Percentiles rank a stretch among this genome's conserved stretches.
phyloP scores from a whole-genome alignment of 177 flowering plant genomes.

The Tripterygium wilfordii region DNA sequence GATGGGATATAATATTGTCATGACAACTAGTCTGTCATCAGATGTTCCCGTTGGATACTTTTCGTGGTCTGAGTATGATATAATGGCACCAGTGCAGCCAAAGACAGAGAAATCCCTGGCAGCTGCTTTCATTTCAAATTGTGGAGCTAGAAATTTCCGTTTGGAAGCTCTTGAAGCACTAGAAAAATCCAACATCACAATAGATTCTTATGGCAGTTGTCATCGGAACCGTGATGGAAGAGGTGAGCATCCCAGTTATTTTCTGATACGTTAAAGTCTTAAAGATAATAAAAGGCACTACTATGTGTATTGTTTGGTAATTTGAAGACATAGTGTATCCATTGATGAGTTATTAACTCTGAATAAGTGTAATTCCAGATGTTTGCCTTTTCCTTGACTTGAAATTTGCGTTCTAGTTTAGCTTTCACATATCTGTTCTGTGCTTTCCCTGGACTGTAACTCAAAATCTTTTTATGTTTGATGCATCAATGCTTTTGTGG shows the following conservation, averaged over 20 bases:
- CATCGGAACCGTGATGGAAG: slow-evolving; percentile 82
- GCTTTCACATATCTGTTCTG: too few relatives aligned
- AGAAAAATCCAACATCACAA: slow-evolving; percentile 50
- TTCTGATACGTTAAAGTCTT: too few relatives aligned
- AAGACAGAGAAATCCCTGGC: slow-evolving; percentile 87
- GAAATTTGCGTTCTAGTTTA: too few relatives aligned
- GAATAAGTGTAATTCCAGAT: too few relatives aligned
- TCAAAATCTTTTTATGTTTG: too few relatives aligned
- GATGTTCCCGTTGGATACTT: slow-evolving; percentile 99
- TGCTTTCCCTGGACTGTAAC: too few relatives aligned
- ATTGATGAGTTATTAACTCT: too few relatives aligned
- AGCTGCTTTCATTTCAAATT: slow-evolving; percentile 97
- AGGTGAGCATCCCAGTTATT: slow-evolving; percentile 41
- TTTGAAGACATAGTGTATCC: too few relatives aligned
- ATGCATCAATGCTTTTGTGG: too few relatives aligned
- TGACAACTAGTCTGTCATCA: slow-evolving; percentile 98
- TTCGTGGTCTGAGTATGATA: slow-evolving; percentile 98
- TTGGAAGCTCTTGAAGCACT: slow-evolving; percentile 81
- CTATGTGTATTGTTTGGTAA: too few relatives aligned
- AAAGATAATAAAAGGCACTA: too few relatives aligned
- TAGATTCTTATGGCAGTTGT: slow-evolving; percentile 95
- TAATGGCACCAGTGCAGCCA: slow-evolving; percentile 89
- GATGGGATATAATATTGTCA: slow-evolving; percentile 67
- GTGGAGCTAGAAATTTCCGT: slow-evolving; percentile 88
- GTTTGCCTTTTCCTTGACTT: too few relatives aligned